Evolutionary conservation across 305 asterid genomes (phyloP), one percentile per base, ranked within the genome.

Genomic region (Solanum chacoense): DNA sequence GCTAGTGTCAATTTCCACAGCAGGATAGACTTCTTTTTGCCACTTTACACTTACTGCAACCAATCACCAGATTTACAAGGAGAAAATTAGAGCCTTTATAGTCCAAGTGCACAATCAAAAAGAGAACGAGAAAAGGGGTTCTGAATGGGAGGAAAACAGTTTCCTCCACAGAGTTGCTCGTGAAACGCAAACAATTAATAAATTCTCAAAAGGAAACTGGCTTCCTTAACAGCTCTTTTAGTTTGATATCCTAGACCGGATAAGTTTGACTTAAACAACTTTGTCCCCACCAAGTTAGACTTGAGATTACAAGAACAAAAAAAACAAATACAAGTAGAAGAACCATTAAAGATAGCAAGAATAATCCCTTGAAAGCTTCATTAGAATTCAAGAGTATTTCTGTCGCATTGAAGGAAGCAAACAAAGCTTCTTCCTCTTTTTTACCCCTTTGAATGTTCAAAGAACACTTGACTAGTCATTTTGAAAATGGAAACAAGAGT

Each of bases 31-130:
- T 91, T 96, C 95, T 87, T 98, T 98, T 91, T 96, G 99, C 99
- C 99, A 98, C 93, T 98, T 98, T n/a, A 98, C 99, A 88, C 97
- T 98, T 14, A 98, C 99, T 98, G 97, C 89, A 89, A 92, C 90
- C 90, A 85, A 69, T 65, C 45, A 22, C 28, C 89, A 55, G 35
- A 67, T 50, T 77, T 76, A 26, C 67, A 24, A 35, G 31, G 36
- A 50, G 73, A 87, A 40, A 32, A 76, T 50, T 77, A 18, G 22
- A 76, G 38, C 32, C 74, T 55, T 35, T 34, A 31, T 74, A 50
- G 26, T 40, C 71, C 78, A 87, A 42, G 42, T 28, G 4, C 69
- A 59, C 86, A 76, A 76, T 50, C 86, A 76, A 87, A 36, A 77
- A 31, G 16, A 76, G 71, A 35, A 34, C 13, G 0, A 34, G 24